Evolutionary conservation across 1,284 basidiomycete species (phyloP).

Genomic region (Tylopilus sp.): DNA sequence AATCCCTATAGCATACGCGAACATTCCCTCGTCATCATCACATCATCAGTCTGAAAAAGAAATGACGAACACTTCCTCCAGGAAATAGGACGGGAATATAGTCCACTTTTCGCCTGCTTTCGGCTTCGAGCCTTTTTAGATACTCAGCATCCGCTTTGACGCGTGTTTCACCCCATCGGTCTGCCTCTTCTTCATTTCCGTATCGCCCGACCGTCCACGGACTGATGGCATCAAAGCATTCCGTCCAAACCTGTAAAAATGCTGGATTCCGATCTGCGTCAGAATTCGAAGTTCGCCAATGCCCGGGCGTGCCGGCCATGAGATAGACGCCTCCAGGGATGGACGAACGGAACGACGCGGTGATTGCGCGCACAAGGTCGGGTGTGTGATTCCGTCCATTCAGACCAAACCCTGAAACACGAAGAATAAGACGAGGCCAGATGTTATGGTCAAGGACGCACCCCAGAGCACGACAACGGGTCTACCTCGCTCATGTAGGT

Average conservation of each 20-base stretch:
- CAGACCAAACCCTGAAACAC: conserved; percentile 69
- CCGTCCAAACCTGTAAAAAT: conserved; percentile 73
- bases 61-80: conserved; percentile 73
- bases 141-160: conserved; percentile 72
- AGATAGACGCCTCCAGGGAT: conserved; percentile 81
- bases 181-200: conserved; percentile 64
- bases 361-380: conserved; percentile 63
- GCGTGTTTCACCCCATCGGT: conserved; percentile 67
- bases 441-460: conserved; percentile 35
- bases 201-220: conserved; percentile 83
- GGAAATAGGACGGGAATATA: conserved; percentile 82
- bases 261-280: conserved; percentile 75
- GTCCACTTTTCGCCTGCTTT: conserved; percentile 65
- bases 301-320: conserved; percentile 72
- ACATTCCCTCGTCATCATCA: too few species aligned
- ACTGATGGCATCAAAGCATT: conserved; percentile 79
- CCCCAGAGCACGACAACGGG: conserved; percentile 80
- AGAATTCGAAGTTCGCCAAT: conserved; percentile 74
- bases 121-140: conserved; percentile 61
- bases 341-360: conserved; percentile 62
- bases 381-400: conserved; percentile 72
- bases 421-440: neutral
- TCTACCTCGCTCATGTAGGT: conserved; percentile 72
- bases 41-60: neutral
- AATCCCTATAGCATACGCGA: conserved; percentile 59